Evolutionary conservation across 495 filamentous ascomycete genomes (phyloP), one percentile per base, ranked within the genome.

Genomic region (Aspergillus carlsbadensis): DNA sequence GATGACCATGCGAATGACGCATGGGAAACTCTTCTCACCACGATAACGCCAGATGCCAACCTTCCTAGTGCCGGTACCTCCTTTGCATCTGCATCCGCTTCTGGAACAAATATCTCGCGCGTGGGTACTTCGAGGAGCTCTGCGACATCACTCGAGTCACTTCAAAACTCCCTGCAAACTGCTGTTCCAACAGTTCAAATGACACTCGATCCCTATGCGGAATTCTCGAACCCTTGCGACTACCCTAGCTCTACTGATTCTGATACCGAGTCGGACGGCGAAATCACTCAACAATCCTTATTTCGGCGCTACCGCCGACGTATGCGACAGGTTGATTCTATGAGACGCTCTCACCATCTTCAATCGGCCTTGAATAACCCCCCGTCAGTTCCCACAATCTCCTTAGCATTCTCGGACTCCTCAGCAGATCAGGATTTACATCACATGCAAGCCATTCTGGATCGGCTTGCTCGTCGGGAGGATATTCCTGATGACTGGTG

Each of bases 11-110:
- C 68, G n/a, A 66, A 60, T 47, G 78, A 81, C 47, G 77, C 79
- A 15, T 96, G 92, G 92, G 87, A 92, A 44, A 90, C 85, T 10
- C 79, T 96, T 57, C 78, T 90, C 52, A 86, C 81, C 8, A 94
- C 90, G 2, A 83, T 96, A 43, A 83, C 87, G 0, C 90, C 89
- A 4, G 92, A 96, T 68, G 83, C 85, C 8, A 87, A 85, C 46
- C 80, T 91, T 8, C 91, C 90, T 1, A 96, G 89, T 64, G 82
- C 82, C 2, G 84, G 88, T 39, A 89, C 89, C 1, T 94, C 90
- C 2, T 96, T 94, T 65, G 82, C 84, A 0, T 91, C 88, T 0
- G 80, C 83, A 0, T 77, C 82, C 5, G 83, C 84, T 3, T 72
- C 77, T 14, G 69, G 78, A 10, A 60, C 70, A 7, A 65, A 67